Conservation (phyloP, 2,329 filamentous ascomycete species). For the Trichophyton verrucosum region DNA sequence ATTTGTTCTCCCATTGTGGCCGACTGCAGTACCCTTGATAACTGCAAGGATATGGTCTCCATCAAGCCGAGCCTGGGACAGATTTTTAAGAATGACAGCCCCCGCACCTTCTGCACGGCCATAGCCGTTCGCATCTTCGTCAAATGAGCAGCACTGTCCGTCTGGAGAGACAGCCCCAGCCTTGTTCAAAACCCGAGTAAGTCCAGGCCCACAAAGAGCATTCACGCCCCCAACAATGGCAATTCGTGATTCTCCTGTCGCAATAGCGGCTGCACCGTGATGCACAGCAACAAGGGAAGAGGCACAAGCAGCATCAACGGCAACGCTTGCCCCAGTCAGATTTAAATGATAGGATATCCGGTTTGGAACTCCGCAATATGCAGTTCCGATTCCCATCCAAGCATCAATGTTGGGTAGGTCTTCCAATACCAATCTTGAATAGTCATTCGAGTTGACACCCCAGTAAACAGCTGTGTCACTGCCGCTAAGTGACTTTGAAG, state of each 20-base stretch:
- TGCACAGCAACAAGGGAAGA: conserved; percentile 18
- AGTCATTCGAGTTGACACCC: conserved; percentile 8
- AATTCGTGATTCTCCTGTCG: conserved; percentile 15
- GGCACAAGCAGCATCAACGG: conserved; percentile 39
- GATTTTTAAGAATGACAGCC: conserved; percentile 57
- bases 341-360: conserved; percentile 18
- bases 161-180: conserved; percentile 51
- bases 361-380: conserved; percentile 12
- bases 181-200: conserved; percentile 21
- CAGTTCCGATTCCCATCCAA: conserved; percentile 1
- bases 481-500: neutral
- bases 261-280: conserved; percentile 13
- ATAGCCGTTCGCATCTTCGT: conserved; percentile 48
- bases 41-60: conserved; percentile 53
- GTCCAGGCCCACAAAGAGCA: conserved; percentile 11
- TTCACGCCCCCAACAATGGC: conserved; percentile 10
- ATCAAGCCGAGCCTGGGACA: conserved; percentile 60
- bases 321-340: conserved; percentile 13
- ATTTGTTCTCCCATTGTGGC: conserved; percentile 24
- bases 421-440: conserved; percentile 8
- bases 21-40: conserved; percentile 31
- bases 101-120: conserved; percentile 51
- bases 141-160: conserved; percentile 40
- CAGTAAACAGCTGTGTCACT: conserved; percentile 7
- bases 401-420: neutral